Conservation (phyloP, 371 early-diverging fungal genomes). For the Lichtheimia ramosa region DNA sequence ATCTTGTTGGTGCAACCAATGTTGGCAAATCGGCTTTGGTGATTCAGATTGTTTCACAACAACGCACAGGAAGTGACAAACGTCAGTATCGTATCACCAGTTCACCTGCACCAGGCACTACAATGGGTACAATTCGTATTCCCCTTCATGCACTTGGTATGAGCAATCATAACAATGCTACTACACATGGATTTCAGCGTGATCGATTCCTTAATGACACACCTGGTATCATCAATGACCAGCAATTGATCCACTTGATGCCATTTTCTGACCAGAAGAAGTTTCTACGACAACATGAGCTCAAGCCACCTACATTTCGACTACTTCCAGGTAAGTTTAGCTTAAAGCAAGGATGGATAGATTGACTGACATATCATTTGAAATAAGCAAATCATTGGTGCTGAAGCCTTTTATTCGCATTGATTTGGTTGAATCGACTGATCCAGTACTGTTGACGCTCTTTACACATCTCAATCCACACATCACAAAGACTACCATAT, state of each 20-base stretch:
- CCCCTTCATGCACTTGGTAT: constrained; percentile 55
- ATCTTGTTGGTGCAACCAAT: constrained; percentile 71
- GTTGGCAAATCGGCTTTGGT: constrained; percentile 75
- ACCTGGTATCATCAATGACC: constrained; percentile 65
- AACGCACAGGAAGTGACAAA: constrained; percentile 12
- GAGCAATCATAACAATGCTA: constrained; percentile 7
- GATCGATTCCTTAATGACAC: constrained; percentile 64
- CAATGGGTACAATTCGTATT: constrained; percentile 64
- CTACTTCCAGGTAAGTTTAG: constrained; percentile 5
- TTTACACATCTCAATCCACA: constrained; percentile 61
- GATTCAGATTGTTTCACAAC: constrained; percentile 55
- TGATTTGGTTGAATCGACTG: constrained; percentile 51
- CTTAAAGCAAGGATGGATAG: no score
- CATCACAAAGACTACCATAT: constrained; percentile 55
- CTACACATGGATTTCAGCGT: constrained; percentile 33
- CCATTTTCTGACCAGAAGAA: constrained; percentile 52
- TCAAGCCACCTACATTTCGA: constrained; percentile 55
- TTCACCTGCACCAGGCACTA: constrained; percentile 69
- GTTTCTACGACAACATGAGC: constrained; percentile 30
- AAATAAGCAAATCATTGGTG: constrained; percentile 44
- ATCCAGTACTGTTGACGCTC: constrained; percentile 55
- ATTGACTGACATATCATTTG: not conserved
- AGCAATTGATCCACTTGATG: constrained; percentile 48
- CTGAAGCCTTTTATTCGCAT: constrained; percentile 66
- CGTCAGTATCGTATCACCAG: constrained; percentile 54